Evolutionary conservation across 176 grass and related monocot genomes (phyloP).

Genomic region (Olyra latifolia): DNA sequence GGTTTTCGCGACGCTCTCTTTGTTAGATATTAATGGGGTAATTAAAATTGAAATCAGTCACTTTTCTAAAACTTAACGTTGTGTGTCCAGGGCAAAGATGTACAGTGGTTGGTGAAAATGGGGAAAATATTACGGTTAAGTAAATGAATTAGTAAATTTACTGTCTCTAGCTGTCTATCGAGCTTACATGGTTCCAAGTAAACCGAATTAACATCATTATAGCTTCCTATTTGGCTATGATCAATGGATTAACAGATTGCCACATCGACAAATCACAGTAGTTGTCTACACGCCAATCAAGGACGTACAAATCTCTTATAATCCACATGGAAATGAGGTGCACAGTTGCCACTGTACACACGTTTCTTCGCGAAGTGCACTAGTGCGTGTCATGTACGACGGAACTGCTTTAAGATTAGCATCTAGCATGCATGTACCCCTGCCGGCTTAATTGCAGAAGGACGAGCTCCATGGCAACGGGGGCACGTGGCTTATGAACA

Average conservation of each 20-base stretch:
- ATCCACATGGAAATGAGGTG: not conserved
- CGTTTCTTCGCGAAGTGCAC: constrained; percentile 21
- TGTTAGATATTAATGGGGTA: too few species aligned
- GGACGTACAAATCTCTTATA: not conserved
- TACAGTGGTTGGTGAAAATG: not conserved
- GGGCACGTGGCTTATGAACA: constrained; percentile 11
- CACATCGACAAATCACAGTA: not conserved
- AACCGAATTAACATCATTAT: not conserved
- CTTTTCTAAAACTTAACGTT: too few species aligned
- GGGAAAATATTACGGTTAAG: not conserved
- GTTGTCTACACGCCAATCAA: not conserved
- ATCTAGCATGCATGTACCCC: not conserved
- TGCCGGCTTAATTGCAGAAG: not conserved
- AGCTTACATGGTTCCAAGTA: not conserved
- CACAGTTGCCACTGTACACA: not conserved
- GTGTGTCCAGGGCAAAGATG: not conserved
- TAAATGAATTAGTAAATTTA: not conserved
- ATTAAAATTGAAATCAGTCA: too few species aligned
- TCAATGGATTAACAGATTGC: not conserved
- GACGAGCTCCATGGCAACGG: not conserved
- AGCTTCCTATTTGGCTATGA: not conserved
- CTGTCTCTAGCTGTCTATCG: not conserved
- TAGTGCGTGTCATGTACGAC: not conserved
- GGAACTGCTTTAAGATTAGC: not conserved
- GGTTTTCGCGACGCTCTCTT: too few species aligned